phyloP scores from a whole-genome alignment of 1,284 basidiomycete species.

The Sutorius eximius region DNA sequence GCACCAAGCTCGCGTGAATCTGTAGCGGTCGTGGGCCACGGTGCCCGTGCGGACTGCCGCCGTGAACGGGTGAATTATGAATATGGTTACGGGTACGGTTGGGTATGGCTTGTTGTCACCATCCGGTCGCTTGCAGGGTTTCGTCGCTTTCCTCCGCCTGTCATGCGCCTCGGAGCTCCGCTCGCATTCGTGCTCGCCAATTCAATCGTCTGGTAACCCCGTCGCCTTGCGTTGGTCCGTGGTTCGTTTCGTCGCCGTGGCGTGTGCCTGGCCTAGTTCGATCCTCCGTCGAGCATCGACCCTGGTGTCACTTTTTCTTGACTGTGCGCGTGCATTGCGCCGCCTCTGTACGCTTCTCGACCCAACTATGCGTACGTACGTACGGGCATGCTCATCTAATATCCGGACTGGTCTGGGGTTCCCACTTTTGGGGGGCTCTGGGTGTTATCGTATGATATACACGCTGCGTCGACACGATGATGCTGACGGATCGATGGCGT shows the following conservation, averaged over 20 bases:
- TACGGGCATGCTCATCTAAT: constrained; percentile 6
- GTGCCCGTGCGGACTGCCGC: too few species aligned
- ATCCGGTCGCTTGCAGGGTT: too few species aligned
- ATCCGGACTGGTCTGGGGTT: background rate
- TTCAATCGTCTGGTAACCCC: too few species aligned
- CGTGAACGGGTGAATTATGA: too few species aligned
- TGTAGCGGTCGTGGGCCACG: too few species aligned
- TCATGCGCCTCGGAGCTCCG: too few species aligned
- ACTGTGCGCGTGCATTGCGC: background rate
- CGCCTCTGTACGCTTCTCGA: background rate
- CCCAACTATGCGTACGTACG: background rate
- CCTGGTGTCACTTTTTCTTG: background rate
- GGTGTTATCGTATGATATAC: background rate
- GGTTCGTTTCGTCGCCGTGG: background rate
- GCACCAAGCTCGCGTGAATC: constrained; percentile 16
- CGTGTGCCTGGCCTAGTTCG: too few species aligned
- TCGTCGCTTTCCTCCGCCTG: too few species aligned
- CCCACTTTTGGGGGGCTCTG: background rate
- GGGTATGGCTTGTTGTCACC: too few species aligned
- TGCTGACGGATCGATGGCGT: background rate
- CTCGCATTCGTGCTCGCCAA: too few species aligned
- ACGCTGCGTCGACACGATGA: background rate
- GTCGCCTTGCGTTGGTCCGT: background rate
- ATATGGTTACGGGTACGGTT: background rate
- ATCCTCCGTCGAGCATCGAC: background rate